phyloP scores from a whole-genome alignment of 2,329 filamentous ascomycete genomes.

The Pyricularia pennisetigena region DNA sequence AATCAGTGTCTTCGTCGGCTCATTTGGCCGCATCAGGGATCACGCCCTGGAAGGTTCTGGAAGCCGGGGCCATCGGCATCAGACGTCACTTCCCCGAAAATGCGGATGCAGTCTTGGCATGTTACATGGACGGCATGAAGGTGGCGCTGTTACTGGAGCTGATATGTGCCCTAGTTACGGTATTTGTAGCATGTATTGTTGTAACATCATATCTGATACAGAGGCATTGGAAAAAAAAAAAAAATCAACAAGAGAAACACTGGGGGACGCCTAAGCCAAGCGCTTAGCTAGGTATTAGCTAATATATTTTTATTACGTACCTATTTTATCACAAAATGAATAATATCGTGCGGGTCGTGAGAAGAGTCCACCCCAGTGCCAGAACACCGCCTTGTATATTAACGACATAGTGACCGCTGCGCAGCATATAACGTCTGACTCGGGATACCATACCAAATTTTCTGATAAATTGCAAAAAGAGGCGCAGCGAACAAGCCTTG shows the following conservation, averaged over 20 bases:
- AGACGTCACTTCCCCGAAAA: not conserved
- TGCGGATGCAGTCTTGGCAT: not conserved
- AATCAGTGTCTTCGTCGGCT: not conserved
- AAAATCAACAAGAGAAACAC: not conserved
- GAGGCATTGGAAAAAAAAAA: not conserved
- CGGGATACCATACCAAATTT: not conserved
- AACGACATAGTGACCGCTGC: not conserved
- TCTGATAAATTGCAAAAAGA: not conserved
- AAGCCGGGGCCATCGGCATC: not conserved
- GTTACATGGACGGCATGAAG: conserved; percentile 1
- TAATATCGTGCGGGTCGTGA: not conserved
- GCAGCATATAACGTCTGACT: not conserved
- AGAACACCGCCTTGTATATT: not conserved
- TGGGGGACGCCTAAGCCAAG: not conserved
- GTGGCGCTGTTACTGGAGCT: not conserved
- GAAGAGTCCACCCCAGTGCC: too few relatives aligned
- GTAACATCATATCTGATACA: not conserved
- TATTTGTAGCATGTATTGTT: not conserved
- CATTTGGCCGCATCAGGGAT: not conserved
- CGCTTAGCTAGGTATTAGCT: too few relatives aligned
- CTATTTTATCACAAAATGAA: not conserved
- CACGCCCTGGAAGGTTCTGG: not conserved
- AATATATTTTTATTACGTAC: not conserved
- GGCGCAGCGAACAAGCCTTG: not conserved
- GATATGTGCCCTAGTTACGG: not conserved